Evolutionary conservation across 1,284 basidiomycete species (phyloP), one percentile per base, ranked within the genome.

Genomic region (Boletus calvinii): DNA sequence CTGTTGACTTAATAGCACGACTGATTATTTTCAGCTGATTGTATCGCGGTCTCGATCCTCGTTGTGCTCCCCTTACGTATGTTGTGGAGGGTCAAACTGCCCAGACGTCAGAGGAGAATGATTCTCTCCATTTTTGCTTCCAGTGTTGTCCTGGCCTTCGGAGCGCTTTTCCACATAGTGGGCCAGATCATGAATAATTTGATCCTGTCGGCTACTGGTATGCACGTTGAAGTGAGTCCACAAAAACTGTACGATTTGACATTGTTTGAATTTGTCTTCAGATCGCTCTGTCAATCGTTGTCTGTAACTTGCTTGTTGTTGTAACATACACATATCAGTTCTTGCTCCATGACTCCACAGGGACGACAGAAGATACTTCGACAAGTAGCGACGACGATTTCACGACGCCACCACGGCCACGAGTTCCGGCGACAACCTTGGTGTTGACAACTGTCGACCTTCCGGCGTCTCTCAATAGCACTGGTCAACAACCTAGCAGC

Each of bases 251-350:
- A 1, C 32, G 4, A 13, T 5, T n/a, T 18, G 6, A 2, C 12
- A 18, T 18, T 41, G n/a, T 26, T 26, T 26, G 26, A 39, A 22
- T 15, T 20, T 24, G 11, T 36, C 20, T 9, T 3, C 1, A 62
- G 62, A n/a, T 51, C 9, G 41, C 53, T 15, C n/a, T 61, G 3
- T 55, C 58, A 1, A 41, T 63, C 15, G 26, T 68, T 22, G 57
- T 68, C 11, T 68, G 64, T 29, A 68, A 68, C 31, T 18, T 65
- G 17, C 54, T 68, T 24, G 64, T 67, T 24, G 50, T 63, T 42
- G 64, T 66, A 30, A 63, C 64, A 0, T 57, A 50, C 18, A 13
- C 54, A 3, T 68, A 62, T 46, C 61, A 61, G 11, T 46, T 48
- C 32, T 15, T 62, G 4, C 50, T 42, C 15, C 41, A 15, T 20